phyloP scores from a whole-genome alignment of 1,139 yeast genomes.

The Diutina catenulata region DNA sequence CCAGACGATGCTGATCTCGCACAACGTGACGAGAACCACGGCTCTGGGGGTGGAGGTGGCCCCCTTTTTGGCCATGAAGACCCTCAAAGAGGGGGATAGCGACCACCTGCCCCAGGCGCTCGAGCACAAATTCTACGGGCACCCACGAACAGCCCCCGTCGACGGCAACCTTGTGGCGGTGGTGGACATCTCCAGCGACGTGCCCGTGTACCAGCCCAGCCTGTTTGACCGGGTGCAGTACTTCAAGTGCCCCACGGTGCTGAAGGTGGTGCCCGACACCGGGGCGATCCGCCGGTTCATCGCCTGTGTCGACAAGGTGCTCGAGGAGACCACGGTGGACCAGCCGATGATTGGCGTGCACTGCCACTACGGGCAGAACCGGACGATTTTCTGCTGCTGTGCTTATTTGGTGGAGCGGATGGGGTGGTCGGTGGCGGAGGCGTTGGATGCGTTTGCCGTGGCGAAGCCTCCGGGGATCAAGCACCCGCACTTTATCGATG shows the following conservation, averaged over 20 bases:
- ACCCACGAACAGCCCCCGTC: slow-evolving; percentile 8
- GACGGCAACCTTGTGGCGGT: slow-evolving; percentile 39
- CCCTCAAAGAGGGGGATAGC: slow-evolving; percentile 53
- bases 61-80: slow-evolving; percentile 62
- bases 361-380: slow-evolving; percentile 74
- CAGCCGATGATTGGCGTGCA: slow-evolving; percentile 50
- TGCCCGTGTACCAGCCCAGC: slow-evolving; percentile 62
- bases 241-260: slow-evolving; percentile 67
- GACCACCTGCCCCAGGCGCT: slow-evolving; percentile 47
- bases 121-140: slow-evolving; percentile 32
- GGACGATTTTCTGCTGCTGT: slow-evolving; percentile 68
- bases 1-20: slow-evolving; percentile 38
- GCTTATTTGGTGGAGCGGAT: slow-evolving; percentile 53
- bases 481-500: slow-evolving; percentile 71
- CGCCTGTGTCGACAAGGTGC: slow-evolving; percentile 38
- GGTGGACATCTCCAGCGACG: slow-evolving; percentile 65
- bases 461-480: slow-evolving; percentile 67
- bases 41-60: slow-evolving; percentile 21
- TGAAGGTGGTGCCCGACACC: slow-evolving; percentile 64
- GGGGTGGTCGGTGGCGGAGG: slow-evolving; percentile 51
- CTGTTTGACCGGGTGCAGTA: slow-evolving; percentile 43
- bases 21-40: slow-evolving; percentile 23
- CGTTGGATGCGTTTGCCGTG: slow-evolving; percentile 44
- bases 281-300: slow-evolving; percentile 48
- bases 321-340: slow-evolving; percentile 14